Evolutionary conservation across 2,329 filamentous ascomycete genomes (phyloP).

Genomic region (Hypomyces rosellus): DNA sequence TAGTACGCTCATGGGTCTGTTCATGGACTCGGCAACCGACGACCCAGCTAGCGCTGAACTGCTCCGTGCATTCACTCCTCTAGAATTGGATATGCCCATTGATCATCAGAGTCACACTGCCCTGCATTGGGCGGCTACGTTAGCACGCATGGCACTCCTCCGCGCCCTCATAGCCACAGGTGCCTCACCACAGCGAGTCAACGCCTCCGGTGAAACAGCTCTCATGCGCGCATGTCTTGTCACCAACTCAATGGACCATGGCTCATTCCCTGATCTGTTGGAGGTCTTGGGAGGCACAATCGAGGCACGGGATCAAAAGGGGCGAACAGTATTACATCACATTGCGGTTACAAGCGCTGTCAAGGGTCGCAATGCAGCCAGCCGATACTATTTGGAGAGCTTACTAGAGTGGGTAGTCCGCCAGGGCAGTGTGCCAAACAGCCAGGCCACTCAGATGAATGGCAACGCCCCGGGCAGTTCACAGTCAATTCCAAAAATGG

Average conservation of each 20-base stretch:
- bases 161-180: slow-evolving; percentile 76
- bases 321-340: slow-evolving; percentile 88
- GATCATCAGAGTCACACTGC: slow-evolving; percentile 85
- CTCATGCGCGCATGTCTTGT: slow-evolving; percentile 89
- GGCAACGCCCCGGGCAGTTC: slow-evolving; percentile 32
- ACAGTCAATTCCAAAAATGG: slow-evolving; percentile 59
- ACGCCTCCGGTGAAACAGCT: slow-evolving; percentile 83
- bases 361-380: slow-evolving; percentile 84
- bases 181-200: slow-evolving; percentile 81
- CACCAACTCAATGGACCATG: slow-evolving; percentile 88
- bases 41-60: slow-evolving; percentile 71
- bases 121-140: slow-evolving; percentile 90
- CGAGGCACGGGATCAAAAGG: slow-evolving; percentile 81
- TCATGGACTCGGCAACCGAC: slow-evolving; percentile 65
- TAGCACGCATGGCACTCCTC: slow-evolving; percentile 78
- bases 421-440: slow-evolving; percentile 61
- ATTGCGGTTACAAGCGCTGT: slow-evolving; percentile 95
- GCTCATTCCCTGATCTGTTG: slow-evolving; percentile 82
- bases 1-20: slow-evolving; percentile 73
- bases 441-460: slow-evolving; percentile 34
- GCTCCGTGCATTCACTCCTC: slow-evolving; percentile 65
- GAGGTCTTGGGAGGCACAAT: slow-evolving; percentile 87
- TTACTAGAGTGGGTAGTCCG: slow-evolving; percentile 91
- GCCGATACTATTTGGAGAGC: slow-evolving; percentile 92
- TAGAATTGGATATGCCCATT: slow-evolving; percentile 87